Evolutionary conservation across 2,329 filamentous ascomycete genomes (phyloP).

Genomic region (Pyrenochaeta sp.): DNA sequence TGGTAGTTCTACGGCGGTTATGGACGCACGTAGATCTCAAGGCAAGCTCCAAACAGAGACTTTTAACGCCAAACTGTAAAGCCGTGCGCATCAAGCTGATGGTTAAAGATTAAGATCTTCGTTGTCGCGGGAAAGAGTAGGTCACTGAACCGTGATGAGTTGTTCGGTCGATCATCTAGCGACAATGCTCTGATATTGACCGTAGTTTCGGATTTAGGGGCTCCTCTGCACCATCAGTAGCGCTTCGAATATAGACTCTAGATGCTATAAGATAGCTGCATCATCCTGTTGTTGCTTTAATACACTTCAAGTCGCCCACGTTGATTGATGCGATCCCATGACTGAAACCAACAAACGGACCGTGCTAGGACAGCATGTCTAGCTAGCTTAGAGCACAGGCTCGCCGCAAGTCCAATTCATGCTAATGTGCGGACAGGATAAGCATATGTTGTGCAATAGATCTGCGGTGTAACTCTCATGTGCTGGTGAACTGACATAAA

Average conservation of each 20-base stretch:
- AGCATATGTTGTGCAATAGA: not conserved
- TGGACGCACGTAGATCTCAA: not conserved
- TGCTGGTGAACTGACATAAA: not conserved
- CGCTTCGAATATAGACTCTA: not conserved
- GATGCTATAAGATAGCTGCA: not conserved
- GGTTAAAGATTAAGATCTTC: not conserved
- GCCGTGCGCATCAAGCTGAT: not conserved
- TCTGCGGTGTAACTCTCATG: no score
- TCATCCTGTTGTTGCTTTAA: no score
- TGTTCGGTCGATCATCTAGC: not conserved
- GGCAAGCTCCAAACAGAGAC: no score
- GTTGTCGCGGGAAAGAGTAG: not conserved
- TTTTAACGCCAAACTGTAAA: not conserved
- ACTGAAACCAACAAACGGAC: no score
- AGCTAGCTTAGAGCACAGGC: no score
- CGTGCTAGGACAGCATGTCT: no score
- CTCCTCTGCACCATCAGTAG: no score
- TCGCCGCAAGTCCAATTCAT: not conserved
- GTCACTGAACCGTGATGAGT: not conserved
- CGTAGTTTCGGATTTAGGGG: not conserved
- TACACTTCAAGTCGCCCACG: no score
- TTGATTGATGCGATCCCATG: no score
- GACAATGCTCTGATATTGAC: not conserved
- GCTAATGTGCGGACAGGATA: not conserved
- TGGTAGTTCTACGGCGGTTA: not conserved